Evolutionary conservation across 2,329 filamentous ascomycete species (phyloP), one percentile per base, ranked within the genome.

Genomic region (Epichloe coenophiala): DNA sequence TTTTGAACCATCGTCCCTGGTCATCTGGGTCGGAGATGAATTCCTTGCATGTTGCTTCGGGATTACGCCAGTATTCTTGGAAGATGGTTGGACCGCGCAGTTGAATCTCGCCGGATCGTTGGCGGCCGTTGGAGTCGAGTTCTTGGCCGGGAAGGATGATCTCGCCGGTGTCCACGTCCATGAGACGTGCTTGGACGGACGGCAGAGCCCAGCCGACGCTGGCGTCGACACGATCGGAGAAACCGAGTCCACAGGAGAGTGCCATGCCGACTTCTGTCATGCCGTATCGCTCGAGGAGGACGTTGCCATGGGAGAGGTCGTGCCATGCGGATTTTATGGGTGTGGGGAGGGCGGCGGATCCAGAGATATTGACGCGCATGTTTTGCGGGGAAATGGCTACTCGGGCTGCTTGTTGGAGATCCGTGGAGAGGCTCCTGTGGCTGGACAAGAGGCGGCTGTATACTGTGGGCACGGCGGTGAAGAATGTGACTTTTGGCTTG

Each of bases 181-280:
- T 83, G 7, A 98, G 81, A 3, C 93, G 83, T 1, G 81, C 88
- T 68, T 96, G 80, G 1, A 98, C 93, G 2, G 77, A 81, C 0
- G 93, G 93, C 0, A 98, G 70, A 0, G 93, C 88, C 91, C 91
- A 97, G 54, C 93, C 93, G 27, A 98, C 93, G 53, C 83, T 87
- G 41, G 87, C 91, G 62, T 97, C 90, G 8, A 95, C 82, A 49
- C 93, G 87, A 62, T 94, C 86, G 12, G 70, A 64, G 50, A 78
- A 80, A 56, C 83, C 76, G 5, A 97, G 81, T 4, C 89, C 90
- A 66, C 93, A 97, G 56, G 86, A 93, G 23, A 98, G 77, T 0
- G 91, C 93, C 93, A 98, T 98, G 59, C 93, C 93, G 1, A 97
- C 89, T 71, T 98, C 93, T 4, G 93, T 98, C 93, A 98, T 98